These are phyloP conservation scores for Colletotrichum siamense DNA, from an alignment of 2,329 filamentous ascomycete genomes.

Conservation along the genomic window DNA sequence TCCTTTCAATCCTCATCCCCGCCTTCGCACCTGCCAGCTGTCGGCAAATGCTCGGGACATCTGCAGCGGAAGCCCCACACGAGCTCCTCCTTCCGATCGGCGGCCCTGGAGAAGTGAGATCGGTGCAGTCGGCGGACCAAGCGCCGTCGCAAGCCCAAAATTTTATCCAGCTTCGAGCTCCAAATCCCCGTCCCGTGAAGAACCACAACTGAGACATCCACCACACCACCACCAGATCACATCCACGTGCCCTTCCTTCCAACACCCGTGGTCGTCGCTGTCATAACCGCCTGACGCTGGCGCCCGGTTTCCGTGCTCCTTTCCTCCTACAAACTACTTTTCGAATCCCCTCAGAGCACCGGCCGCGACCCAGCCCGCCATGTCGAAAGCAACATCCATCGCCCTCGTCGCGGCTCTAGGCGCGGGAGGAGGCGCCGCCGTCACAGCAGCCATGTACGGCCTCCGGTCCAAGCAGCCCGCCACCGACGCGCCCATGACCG, in stretches of 20 bases:
- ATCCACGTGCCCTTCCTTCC: conserved; percentile 11
- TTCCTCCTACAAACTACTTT: background rate
- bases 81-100: background rate
- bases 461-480: conserved; percentile 47
- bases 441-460: conserved; percentile 73
- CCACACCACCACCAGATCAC: conserved; percentile 21
- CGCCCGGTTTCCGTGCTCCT: background rate
- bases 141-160: conserved; percentile 9
- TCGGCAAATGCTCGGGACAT: conserved; percentile 18
- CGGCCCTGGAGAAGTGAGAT: background rate
- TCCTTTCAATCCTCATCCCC: background rate
- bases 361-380: conserved; percentile 42
- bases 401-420: conserved; percentile 78
- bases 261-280: conserved; percentile 1
- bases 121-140: background rate
- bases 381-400: conserved; percentile 77
- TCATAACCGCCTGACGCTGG: conserved; percentile 13
- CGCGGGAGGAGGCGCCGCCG: conserved; percentile 76
- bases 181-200: conserved; percentile 7
- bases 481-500: conserved; percentile 31
- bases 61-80: background rate
- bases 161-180: conserved; percentile 14
- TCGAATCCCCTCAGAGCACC: background rate
- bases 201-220: conserved; percentile 12
- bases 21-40: background rate